Conservation (phyloP, 441 rosid species). For the Gossypium gossypioides region DNA sequence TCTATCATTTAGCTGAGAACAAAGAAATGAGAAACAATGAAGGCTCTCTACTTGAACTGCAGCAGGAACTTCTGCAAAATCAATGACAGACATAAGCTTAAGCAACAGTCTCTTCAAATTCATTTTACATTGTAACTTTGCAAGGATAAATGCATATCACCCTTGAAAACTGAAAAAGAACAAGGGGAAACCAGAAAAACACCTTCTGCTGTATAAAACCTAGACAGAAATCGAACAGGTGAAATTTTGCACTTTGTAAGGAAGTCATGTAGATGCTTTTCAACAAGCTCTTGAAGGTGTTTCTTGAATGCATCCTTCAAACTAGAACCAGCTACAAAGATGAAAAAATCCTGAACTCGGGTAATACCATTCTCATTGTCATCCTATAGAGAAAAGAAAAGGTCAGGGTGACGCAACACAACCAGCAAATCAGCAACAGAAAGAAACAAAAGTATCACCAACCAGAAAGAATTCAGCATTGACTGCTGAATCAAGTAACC, state of each 20-base stretch:
- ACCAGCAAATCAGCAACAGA: conserved; percentile 12
- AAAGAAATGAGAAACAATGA: conserved; percentile 60
- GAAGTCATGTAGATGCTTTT: conserved; percentile 56
- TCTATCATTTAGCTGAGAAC: conserved; percentile 47
- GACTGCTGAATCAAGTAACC: conserved; percentile 41
- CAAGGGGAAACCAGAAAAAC: conserved; percentile 1
- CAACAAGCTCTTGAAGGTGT: conserved; percentile 28
- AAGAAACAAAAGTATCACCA: conserved; percentile 24
- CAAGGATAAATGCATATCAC: not conserved
- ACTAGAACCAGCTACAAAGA: conserved; percentile 52
- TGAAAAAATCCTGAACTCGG: conserved; percentile 48
- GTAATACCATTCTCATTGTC: conserved; percentile 32
- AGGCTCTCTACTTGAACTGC: conserved; percentile 72
- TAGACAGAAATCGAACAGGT: conserved; percentile 55
- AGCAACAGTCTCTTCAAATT: not conserved
- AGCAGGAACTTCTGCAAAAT: conserved; percentile 54
- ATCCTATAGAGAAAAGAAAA: conserved; percentile 34
- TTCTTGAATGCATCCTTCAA: conserved; percentile 52
- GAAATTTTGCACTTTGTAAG: conserved; percentile 56
- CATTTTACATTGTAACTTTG: not conserved
- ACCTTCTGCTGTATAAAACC: conserved; percentile 74
- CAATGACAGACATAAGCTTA: conserved; percentile 17
- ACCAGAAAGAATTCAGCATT: conserved; percentile 40
- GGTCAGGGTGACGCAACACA: not conserved
- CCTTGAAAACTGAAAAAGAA: not conserved